Base-by-base conservation (phyloP, 331 rosid species). In the Erythrophleum ivorense region DNA sequence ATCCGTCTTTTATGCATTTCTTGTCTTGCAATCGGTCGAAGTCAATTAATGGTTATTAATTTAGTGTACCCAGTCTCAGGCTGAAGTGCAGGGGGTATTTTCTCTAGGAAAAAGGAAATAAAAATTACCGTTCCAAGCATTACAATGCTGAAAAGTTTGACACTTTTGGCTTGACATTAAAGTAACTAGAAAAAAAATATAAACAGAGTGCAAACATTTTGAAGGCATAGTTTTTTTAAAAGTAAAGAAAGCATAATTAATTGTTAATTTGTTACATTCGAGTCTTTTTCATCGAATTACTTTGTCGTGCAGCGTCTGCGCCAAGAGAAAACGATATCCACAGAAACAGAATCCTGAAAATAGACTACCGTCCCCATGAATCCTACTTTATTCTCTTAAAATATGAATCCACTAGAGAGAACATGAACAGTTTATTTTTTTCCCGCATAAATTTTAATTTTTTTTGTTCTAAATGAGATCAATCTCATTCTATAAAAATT, bases 291-390 rank as follows among this genome's bases (percentile, higher is more conserved):
- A 77, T 33, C 34, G 15, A 36, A 15, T 18, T 49, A 49, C 55
- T 16, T 64, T 78, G 68, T 16, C 45, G 43, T 3, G 65, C 15
- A 15, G 65, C 58, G 24, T 40, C 68, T 13, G 66, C 45, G 4
- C n/a, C 59, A 46, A 50, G 60, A 49, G 63, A 63, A 34, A 73
- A 48, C 11, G 9, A n/a, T 41, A 6, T 57, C 69, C 55, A 9
- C 57, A 12, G 48, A 18, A 58, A 9, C 57, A 12, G 48, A 18
- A 58, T 43, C 69, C 69, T 41, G 15, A 41, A 60, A 75, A 13
- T 45, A 5, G 74, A 69, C 74, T 79, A 57, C 71, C 45, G 78
- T 54, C 70, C 65, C 55, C 74, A 60, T 65, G 50, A 77, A 43
- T 46, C 72, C 36, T 64, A 71, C 76, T 49, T 24, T 24, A 24